phyloP scores from a whole-genome alignment of 768 basidiomycete species.

The Cubamyces lactineus region DNA sequence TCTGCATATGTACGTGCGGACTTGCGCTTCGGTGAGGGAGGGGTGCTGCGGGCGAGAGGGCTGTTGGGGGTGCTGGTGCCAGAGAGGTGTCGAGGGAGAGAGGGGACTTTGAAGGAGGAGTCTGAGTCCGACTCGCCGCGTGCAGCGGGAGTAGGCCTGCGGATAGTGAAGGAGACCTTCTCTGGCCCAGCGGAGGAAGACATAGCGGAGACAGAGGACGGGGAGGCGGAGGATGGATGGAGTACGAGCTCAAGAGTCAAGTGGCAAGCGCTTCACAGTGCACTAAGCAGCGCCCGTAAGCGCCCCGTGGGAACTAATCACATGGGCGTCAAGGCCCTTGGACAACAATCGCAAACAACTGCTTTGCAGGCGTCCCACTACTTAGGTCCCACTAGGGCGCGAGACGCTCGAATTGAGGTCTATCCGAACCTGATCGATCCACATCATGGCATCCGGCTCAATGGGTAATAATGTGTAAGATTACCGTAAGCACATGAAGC shows the following conservation, averaged over 20 bases:
- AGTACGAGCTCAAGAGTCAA: not conserved
- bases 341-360: conserved; percentile 5
- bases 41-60: conserved; percentile 55
- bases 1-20: conserved; percentile 35
- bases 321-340: conserved; percentile 10
- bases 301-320: not conserved
- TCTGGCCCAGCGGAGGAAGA: conserved; percentile 28
- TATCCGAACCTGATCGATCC: too few species aligned
- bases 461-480: too few species aligned
- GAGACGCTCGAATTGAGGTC: too few species aligned
- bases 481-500: too few species aligned
- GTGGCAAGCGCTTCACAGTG: not conserved
- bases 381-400: too few species aligned
- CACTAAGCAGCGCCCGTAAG: not conserved
- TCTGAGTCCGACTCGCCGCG: conserved; percentile 63
- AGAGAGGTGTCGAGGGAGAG: conserved; percentile 61
- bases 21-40: conserved; percentile 47
- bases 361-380: too few species aligned
- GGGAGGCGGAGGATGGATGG: not conserved
- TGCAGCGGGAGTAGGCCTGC: conserved; percentile 74
- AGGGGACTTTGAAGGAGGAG: conserved; percentile 56
- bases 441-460: too few species aligned
- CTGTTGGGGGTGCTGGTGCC: conserved; percentile 50
- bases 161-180: conserved; percentile 83
- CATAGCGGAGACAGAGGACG: conserved; percentile 13